Percentiles rank a stretch among this genome's conserved stretches.
These are phyloP conservation scores for Mycena floridula DNA, from an alignment of 768 basidiomycete genomes.

Conservation along the genomic window DNA sequence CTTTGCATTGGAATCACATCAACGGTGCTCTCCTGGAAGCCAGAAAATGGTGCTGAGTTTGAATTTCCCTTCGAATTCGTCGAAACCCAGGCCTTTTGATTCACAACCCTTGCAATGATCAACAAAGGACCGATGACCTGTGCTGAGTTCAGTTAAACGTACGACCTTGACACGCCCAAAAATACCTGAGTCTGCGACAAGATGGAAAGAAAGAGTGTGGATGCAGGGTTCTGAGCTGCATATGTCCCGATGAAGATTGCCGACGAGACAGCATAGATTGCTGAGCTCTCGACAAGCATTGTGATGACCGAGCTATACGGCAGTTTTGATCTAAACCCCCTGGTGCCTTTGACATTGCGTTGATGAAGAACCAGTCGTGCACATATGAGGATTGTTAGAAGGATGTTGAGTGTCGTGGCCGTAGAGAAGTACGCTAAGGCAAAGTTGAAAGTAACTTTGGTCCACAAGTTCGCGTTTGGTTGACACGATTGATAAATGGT, in stretches of 20 bases:
- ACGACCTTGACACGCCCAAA: background rate
- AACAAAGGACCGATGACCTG: constrained; percentile 6
- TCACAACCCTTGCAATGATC: constrained; percentile 6
- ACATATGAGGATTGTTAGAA: constrained; percentile 21
- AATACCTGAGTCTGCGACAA: constrained; percentile 18
- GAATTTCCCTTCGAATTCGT: background rate
- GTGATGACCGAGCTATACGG: constrained; percentile 18
- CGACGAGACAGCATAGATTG: constrained; percentile 18
- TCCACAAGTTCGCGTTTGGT: constrained; percentile 10
- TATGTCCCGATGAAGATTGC: constrained; percentile 22
- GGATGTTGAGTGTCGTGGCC: constrained; percentile 19
- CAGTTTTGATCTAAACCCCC: constrained; percentile 9
- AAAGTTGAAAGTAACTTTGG: constrained; percentile 11
- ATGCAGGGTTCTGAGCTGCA: constrained; percentile 9
- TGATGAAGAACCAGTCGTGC: constrained; percentile 18
- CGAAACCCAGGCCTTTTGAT: constrained; percentile 1
- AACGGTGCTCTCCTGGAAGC: background rate
- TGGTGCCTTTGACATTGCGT: constrained; percentile 2
- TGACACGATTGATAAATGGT: constrained; percentile 8
- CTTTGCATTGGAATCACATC: background rate
- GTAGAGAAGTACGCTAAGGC: constrained; percentile 21
- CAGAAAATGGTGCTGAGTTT: background rate
- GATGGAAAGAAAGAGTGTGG: constrained; percentile 14
- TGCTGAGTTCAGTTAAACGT: background rate
- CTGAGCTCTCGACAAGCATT: constrained; percentile 29